Conservation (phyloP, 495 filamentous ascomycete species). For the Podospora sp. region DNA sequence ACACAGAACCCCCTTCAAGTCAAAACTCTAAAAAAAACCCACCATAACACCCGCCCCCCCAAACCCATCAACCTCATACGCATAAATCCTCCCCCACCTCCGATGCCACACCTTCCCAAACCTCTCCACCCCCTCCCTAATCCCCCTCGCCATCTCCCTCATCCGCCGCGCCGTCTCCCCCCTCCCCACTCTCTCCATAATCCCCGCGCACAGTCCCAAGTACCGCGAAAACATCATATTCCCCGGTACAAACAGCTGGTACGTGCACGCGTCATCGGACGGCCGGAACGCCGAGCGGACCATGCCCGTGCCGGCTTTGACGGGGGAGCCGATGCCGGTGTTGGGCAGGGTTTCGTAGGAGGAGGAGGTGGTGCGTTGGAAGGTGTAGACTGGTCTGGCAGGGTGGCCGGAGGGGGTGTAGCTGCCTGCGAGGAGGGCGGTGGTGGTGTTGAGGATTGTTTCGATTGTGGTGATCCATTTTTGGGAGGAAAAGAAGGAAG, state of each 20-base stretch:
- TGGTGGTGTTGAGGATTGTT: slow-evolving; percentile 52
- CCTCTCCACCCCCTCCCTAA: slow-evolving; percentile 53
- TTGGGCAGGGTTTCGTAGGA: slow-evolving; percentile 64
- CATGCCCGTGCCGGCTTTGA: slow-evolving; percentile 57
- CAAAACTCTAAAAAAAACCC: not conserved
- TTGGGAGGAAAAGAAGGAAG: slow-evolving; percentile 58
- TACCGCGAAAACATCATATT: slow-evolving; percentile 72
- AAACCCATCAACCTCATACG: slow-evolving; percentile 66
- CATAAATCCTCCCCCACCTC: slow-evolving; percentile 48
- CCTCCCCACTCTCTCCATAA: slow-evolving; percentile 50
- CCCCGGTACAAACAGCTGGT: slow-evolving; percentile 62
- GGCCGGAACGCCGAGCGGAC: slow-evolving; percentile 64
- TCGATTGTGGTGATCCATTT: slow-evolving; percentile 36
- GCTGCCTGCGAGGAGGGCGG: slow-evolving; percentile 57
- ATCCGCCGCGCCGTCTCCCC: slow-evolving; percentile 39
- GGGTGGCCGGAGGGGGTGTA: slow-evolving; percentile 60
- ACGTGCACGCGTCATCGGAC: slow-evolving; percentile 62
- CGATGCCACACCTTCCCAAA: slow-evolving; percentile 51
- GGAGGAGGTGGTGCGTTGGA: slow-evolving; percentile 53
- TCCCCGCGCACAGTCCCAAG: slow-evolving; percentile 49
- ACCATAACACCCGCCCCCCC: slow-evolving; percentile 52
- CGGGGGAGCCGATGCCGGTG: slow-evolving; percentile 30
- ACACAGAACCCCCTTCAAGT: not conserved
- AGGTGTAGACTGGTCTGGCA: slow-evolving; percentile 56
- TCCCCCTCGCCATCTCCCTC: slow-evolving; percentile 45